Base-by-base conservation (phyloP, 1,139 yeast genomes). In the Pichia sp. region DNA sequence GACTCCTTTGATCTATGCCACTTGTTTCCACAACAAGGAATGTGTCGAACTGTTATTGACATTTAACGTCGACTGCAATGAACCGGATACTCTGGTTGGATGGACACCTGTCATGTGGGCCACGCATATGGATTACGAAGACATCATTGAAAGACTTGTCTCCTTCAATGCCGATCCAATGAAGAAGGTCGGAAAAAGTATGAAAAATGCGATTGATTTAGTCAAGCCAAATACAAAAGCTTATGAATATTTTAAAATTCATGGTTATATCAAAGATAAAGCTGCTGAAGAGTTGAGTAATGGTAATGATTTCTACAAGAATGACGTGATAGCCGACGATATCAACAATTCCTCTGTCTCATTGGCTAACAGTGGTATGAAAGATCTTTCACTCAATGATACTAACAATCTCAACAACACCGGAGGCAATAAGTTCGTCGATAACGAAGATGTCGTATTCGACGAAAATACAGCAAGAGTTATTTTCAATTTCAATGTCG, bases 71-170 rank as follows among this genome's bases (percentile, higher is more conserved):
- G 70, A 70, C 50, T 57, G 69, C 18, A 70, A 73, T 48, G 57
- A 62, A 35, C 58, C 63, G 3, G 79, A 73, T 48, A 59, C 58
- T 3, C 36, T 70, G 34, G 56, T 69, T 11, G 71, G 71, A 38
- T 72, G 71, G 63, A 68, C 77, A 0, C 77, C 78, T 5, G 51
- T 72, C n/a, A 73, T 72, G 76, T 74, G 78, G 78, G 73, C 76
- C 7, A 69, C 75, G 3, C 63, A 67, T 46, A 56, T 72, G 42
- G 67, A 68, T 31, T 60, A 68, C 37, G 56, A 59, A 44, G 62
- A 62, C 3, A 59, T 73, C 18, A 64, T 67, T 9, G 66, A 67
- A 7, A 66, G 67, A 43, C 55, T 74, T 45, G 55, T 74, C 24
- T 64, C 67, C 4, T 65, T 62, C 38, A 69, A 68, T 20, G 75